Conservation (phyloP, 2,329 filamentous ascomycete genomes). For the Diaporthe batatas region DNA sequence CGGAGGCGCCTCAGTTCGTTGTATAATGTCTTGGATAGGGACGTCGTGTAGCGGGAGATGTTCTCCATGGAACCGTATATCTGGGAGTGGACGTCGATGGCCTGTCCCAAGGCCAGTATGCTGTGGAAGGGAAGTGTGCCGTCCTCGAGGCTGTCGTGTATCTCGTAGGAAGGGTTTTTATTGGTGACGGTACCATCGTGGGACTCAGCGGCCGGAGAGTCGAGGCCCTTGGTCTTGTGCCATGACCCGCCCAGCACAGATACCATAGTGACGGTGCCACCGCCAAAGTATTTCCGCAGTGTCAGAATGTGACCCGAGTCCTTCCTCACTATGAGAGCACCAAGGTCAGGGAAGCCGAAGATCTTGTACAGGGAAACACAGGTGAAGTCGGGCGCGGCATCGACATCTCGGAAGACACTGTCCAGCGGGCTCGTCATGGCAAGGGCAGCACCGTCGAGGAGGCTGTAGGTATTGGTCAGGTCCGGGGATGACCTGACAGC, state of each 20-base stretch:
- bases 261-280: slow-evolving; percentile 75
- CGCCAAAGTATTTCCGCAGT: slow-evolving; percentile 74
- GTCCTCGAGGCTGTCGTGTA: slow-evolving; percentile 75
- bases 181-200: background rate
- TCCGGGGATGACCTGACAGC: slow-evolving; percentile 51
- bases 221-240: slow-evolving; percentile 65
- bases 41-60: slow-evolving; percentile 69
- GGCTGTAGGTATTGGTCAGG: slow-evolving; percentile 61
- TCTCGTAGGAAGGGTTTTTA: slow-evolving; percentile 51
- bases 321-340: slow-evolving; percentile 69
- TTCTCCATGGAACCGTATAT: slow-evolving; percentile 71
- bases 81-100: slow-evolving; percentile 75
- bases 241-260: slow-evolving; percentile 64
- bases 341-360: slow-evolving; percentile 76
- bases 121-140: slow-evolving; percentile 92
- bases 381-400: slow-evolving; percentile 70
- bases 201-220: slow-evolving; percentile 45
- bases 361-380: slow-evolving; percentile 76
- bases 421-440: slow-evolving; percentile 72
- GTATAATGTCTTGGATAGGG: slow-evolving; percentile 64
- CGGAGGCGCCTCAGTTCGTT: slow-evolving; percentile 60
- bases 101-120: slow-evolving; percentile 84
- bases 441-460: slow-evolving; percentile 74
- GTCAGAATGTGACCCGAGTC: slow-evolving; percentile 67
- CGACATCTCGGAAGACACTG: slow-evolving; percentile 61